Conservation (phyloP, 768 basidiomycete genomes). For the Termitomyces sp. region DNA sequence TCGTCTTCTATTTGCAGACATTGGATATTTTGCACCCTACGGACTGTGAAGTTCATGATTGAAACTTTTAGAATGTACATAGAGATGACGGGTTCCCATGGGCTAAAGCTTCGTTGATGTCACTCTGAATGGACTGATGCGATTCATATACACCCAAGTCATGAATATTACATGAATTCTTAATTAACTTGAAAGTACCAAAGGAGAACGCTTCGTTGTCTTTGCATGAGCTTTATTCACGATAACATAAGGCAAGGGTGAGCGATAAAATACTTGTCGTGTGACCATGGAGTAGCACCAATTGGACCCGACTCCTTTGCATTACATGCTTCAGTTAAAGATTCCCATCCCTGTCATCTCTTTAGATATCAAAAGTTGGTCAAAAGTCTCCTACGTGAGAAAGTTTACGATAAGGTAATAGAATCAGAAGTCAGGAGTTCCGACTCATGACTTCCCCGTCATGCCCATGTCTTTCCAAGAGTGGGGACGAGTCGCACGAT, state of each 20-base stretch:
- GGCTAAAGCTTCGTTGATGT: too few relatives aligned
- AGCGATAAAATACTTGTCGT: conserved; percentile 67
- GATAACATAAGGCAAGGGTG: conserved; percentile 70
- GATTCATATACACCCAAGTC: too few relatives aligned
- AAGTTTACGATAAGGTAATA: not conserved
- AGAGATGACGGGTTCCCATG: not conserved
- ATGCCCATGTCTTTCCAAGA: not conserved
- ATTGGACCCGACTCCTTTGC: not conserved
- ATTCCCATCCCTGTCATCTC: not conserved
- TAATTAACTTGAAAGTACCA: too few relatives aligned
- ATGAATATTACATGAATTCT: too few relatives aligned
- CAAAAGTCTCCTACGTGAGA: not conserved
- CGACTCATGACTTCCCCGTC: not conserved
- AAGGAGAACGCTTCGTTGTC: too few relatives aligned
- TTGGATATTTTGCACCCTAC: not conserved
- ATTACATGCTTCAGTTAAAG: not conserved
- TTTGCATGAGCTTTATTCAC: conserved; percentile 65
- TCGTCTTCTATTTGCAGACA: not conserved
- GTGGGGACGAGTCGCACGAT: not conserved
- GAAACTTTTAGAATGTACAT: conserved; percentile 1
- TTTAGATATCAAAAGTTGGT: not conserved
- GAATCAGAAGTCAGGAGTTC: not conserved
- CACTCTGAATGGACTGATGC: too few relatives aligned
- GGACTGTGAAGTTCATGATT: not conserved
- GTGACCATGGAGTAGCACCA: conserved; percentile 50